Evolutionary conservation across 257 asterid species (phyloP), one percentile per base, ranked within the genome.

Genomic region (Solanum chilense): DNA sequence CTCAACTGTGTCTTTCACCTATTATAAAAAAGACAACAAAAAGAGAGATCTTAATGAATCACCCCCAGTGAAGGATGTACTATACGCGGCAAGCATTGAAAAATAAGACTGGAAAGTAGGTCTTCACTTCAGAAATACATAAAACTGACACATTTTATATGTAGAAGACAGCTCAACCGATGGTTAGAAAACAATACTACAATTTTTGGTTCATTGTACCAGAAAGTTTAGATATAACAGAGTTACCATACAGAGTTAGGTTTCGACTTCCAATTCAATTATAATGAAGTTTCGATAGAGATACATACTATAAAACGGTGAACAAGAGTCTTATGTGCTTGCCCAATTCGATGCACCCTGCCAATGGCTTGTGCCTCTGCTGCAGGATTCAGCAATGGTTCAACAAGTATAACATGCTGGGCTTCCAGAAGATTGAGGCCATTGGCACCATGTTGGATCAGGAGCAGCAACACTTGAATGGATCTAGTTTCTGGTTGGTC

Each of bases 321-420:
- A 80, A 97, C 98, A 12, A 92, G 94, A 85, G 99, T 97, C 90
- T 93, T 94, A 10, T 93, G 94, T 87, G 92, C 86, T 92, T 97
- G 99, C 47, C 99, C 99, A 27, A 97, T 95, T 69, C 99, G 94
- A 91, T 97, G 99, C 77, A 95, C 99, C 93, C 99, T 94, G 88
- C 99, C 96, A 70, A 97, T 93, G 41, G 99, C 99, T 91, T 97
- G 99, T 87, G 99, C 98, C 93, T 97, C 99, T 62, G 98, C 98
- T 86, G 98, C 98, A 87, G 99, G 99, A 89, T 97, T 97, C 56
- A 97, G 94, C 82, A 95, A 91, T 35, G 99, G 99, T 92, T 97
- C 99, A 4, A 94, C 98, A 47, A 97, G 95, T 87, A 97, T 94
- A 74, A 97, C 99, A 90, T 97, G 99, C 90, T 95, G 96, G 62